These are phyloP conservation scores for Przewalskia tangutica DNA, from an alignment of 257 asterid species.

Conservation along the genomic window DNA sequence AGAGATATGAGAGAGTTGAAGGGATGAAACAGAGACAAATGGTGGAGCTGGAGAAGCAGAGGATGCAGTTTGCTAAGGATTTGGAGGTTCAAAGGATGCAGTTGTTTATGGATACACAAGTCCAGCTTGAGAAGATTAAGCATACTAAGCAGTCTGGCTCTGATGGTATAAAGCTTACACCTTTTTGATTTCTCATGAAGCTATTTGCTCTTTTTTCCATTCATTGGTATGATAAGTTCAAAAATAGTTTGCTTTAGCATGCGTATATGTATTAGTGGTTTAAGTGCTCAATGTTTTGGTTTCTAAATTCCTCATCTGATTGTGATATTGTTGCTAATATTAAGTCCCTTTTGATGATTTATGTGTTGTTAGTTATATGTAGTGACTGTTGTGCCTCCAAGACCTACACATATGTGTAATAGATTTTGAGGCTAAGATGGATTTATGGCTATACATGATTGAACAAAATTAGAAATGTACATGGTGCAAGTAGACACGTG, in stretches of 20 bases:
- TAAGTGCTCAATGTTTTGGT: not conserved
- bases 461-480: not conserved
- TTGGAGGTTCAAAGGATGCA: slow-evolving; percentile 88
- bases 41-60: slow-evolving; percentile 80
- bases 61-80: slow-evolving; percentile 77
- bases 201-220: not conserved
- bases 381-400: not conserved
- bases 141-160: slow-evolving; percentile 43
- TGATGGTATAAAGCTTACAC: slow-evolving; percentile 36
- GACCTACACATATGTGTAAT: not conserved
- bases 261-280: not conserved
- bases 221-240: not conserved
- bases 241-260: not conserved
- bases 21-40: slow-evolving; percentile 69
- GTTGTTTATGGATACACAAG: slow-evolving; percentile 61
- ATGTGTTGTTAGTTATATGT: not conserved
- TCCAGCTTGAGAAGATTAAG: slow-evolving; percentile 55
- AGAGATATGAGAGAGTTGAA: slow-evolving; percentile 70
- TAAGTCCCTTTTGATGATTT: not conserved
- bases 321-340: not conserved
- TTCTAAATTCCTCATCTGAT: not conserved
- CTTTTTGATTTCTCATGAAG: not conserved
- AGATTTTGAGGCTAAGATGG: not conserved
- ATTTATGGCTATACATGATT: not conserved
- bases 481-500: not conserved